Percentiles rank a stretch among this genome's conserved stretches.
phyloP scores from a whole-genome alignment of 2,329 filamentous ascomycete species.

The Neopestalotiopsis rosae region DNA sequence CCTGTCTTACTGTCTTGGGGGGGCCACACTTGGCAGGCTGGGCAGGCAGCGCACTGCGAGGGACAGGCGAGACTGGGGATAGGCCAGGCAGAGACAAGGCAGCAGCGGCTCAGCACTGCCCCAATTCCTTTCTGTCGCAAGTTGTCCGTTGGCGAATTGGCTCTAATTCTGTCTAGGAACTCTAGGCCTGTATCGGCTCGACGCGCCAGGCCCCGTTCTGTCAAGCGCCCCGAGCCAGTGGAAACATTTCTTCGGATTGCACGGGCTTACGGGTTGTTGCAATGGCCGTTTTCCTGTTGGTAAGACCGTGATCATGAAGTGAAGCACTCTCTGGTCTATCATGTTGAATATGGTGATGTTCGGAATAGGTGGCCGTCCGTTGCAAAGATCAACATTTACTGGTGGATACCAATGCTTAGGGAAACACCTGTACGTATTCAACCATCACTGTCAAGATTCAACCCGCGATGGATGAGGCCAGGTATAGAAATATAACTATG shows the following conservation, averaged over 20 bases:
- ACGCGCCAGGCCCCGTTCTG: neutral
- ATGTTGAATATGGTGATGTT: neutral
- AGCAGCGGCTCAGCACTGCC: neutral
- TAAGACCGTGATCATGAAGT: too few species aligned
- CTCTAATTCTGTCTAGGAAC: neutral
- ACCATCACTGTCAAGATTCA: neutral
- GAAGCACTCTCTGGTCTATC: too few species aligned
- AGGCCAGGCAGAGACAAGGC: too few species aligned
- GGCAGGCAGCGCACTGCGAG: neutral
- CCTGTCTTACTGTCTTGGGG: neutral
- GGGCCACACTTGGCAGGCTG: neutral
- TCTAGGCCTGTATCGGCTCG: neutral
- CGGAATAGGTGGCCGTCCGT: neutral
- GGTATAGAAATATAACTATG: too few species aligned
- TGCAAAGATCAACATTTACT: neutral
- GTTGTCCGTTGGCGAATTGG: neutral
- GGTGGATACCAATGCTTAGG: neutral
- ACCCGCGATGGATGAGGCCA: neutral
- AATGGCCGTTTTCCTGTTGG: neutral
- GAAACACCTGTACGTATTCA: neutral
- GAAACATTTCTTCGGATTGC: neutral
- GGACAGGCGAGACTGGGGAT: too few species aligned
- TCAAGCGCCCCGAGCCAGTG: neutral
- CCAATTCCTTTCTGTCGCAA: too few species aligned
- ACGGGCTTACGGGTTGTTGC: neutral